phyloP scores from a whole-genome alignment of 2,329 filamentous ascomycete genomes.

The Seiridium cupressi region DNA sequence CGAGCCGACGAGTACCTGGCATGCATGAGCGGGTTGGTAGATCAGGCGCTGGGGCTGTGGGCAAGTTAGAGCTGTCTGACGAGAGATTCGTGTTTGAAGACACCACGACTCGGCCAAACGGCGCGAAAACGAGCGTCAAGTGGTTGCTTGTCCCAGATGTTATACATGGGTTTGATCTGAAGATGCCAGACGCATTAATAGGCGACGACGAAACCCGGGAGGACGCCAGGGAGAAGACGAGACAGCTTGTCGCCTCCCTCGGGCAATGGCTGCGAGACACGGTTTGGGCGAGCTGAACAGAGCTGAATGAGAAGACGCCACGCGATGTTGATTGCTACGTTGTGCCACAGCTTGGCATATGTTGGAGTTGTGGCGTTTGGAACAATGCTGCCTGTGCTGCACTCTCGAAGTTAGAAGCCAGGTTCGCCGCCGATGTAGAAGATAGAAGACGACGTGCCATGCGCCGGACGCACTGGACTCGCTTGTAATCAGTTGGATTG shows the following conservation, averaged over 20 bases:
- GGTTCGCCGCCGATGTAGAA: not conserved
- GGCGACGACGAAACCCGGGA: slow-evolving; percentile 2
- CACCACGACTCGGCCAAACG: not conserved
- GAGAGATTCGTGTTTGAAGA: not conserved
- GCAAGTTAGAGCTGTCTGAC: not conserved
- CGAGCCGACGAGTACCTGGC: not conserved
- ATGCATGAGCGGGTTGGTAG: slow-evolving; percentile 1
- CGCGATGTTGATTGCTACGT: not conserved
- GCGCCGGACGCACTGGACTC: not conserved
- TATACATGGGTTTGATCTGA: slow-evolving; percentile 2
- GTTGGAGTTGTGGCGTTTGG: not conserved
- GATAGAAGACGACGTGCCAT: not conserved
- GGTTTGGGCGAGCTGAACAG: not conserved
- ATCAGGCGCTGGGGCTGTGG: not conserved
- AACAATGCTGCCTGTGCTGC: too few species aligned
- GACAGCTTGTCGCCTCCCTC: not conserved
- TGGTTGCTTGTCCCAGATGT: slow-evolving; percentile 5
- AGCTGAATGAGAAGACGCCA: not conserved
- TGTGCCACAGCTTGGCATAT: not conserved
- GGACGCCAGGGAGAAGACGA: slow-evolving; percentile 5
- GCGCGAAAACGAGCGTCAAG: slow-evolving; percentile 1
- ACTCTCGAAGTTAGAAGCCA: not conserved
- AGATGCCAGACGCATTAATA: slow-evolving; percentile 1
- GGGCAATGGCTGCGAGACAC: slow-evolving; percentile 2
- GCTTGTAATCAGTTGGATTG: not conserved